Conservation (phyloP, 2,329 filamentous ascomycete genomes). For the Pseudogymnoascus sp. region DNA sequence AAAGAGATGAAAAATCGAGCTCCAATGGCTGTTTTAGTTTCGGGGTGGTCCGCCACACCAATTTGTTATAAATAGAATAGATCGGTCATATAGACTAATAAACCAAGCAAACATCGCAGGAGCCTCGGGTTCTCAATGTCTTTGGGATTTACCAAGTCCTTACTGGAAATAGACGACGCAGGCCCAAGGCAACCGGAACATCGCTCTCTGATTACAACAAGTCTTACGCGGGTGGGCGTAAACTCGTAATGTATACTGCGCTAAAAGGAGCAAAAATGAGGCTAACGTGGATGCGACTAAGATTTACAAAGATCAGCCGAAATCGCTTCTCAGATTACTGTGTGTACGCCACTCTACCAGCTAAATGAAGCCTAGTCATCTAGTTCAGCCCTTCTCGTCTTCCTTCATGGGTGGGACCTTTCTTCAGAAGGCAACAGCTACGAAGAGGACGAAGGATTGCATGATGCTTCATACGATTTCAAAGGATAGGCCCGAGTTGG, state of each 20-base stretch:
- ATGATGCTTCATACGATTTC: too few relatives aligned
- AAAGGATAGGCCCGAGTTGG: neutral
- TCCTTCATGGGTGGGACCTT: neutral
- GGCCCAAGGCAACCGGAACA: neutral
- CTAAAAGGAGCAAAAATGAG: neutral
- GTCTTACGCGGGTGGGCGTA: neutral
- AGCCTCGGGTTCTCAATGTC: neutral
- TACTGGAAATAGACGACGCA: neutral
- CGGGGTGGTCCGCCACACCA: too few relatives aligned
- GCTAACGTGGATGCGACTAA: neutral
- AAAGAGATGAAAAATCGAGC: too few relatives aligned
- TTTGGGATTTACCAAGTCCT: neutral
- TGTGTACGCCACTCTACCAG: neutral
- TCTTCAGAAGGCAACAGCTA: neutral
- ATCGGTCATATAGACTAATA: neutral
- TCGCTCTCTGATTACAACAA: neutral
- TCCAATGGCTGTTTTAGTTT: too few relatives aligned
- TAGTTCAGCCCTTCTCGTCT: neutral
- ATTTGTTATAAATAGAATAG: neutral
- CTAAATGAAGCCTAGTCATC: neutral
- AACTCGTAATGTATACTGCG: too few relatives aligned
- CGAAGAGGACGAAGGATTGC: neutral
- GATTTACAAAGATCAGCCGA: neutral
- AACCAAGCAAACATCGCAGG: neutral
- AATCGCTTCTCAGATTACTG: neutral